These are phyloP conservation scores for Scolecobasidium constrictum DNA, from an alignment of 2,329 filamentous ascomycete species.

Conservation along the genomic window DNA sequence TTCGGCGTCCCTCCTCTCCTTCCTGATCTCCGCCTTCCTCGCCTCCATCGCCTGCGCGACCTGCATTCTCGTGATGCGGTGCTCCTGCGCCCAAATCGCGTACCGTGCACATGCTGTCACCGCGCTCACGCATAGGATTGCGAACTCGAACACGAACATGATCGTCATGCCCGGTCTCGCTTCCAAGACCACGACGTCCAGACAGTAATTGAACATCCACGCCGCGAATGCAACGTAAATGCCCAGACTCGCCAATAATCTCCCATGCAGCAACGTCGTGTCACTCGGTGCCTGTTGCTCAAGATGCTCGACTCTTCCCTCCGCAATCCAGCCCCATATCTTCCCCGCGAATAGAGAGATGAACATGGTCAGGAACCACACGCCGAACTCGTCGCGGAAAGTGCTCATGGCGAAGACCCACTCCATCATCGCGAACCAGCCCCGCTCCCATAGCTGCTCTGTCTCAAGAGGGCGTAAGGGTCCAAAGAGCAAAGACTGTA, in stretches of 20 bases:
- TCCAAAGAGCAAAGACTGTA: slow-evolving; percentile 86
- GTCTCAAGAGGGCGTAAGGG: slow-evolving; percentile 85
- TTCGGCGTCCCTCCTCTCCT: slow-evolving; percentile 36
- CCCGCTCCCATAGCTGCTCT: slow-evolving; percentile 93
- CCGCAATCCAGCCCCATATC: slow-evolving; percentile 97
- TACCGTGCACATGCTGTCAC: slow-evolving; percentile 72
- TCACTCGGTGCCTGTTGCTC: slow-evolving; percentile 93
- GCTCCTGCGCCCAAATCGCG: slow-evolving; percentile 64
- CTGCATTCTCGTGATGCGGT: slow-evolving; percentile 63
- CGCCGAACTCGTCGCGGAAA: slow-evolving; percentile 88
- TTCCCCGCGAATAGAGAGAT: slow-evolving; percentile 84
- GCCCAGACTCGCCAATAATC: slow-evolving; percentile 67
- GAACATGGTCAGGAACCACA: slow-evolving; percentile 95
- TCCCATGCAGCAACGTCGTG: slow-evolving; percentile 74
- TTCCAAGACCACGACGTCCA: slow-evolving; percentile 73
- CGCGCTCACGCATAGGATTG: slow-evolving; percentile 71
- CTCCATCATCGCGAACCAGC: slow-evolving; percentile 96
- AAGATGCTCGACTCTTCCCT: slow-evolving; percentile 83
- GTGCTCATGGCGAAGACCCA: slow-evolving; percentile 97
- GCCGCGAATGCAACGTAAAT: slow-evolving; percentile 72
- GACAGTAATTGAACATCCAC: slow-evolving; percentile 69
- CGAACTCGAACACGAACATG: slow-evolving; percentile 98
- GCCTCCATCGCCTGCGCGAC: slow-evolving; percentile 57
- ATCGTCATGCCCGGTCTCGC: slow-evolving; percentile 98
- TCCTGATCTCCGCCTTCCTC: slow-evolving; percentile 55